phyloP scores from a whole-genome alignment of 2,329 filamentous ascomycete genomes.

The Knufia fluminis region DNA sequence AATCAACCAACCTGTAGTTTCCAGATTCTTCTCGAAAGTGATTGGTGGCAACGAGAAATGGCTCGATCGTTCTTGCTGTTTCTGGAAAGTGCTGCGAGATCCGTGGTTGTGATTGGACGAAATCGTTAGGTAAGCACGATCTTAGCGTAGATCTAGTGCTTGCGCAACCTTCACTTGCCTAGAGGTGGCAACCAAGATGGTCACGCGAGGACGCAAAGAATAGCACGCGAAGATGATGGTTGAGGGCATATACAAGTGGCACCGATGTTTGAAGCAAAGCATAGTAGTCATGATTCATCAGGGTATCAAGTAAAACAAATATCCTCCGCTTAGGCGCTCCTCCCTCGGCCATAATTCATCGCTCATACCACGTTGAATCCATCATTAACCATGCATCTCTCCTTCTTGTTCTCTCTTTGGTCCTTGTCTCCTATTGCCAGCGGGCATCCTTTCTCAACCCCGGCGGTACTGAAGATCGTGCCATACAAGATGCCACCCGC shows the following conservation, averaged over 20 bases:
- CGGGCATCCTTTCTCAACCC: background rate
- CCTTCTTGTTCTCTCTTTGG: background rate
- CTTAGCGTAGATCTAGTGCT: background rate
- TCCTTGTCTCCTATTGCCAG: background rate
- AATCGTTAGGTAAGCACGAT: background rate
- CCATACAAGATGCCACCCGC: slow-evolving; percentile 6
- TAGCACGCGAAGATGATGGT: too few relatives aligned
- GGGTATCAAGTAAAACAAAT: background rate
- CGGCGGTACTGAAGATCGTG: slow-evolving; percentile 1
- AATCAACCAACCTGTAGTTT: background rate
- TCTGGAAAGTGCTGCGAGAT: slow-evolving; percentile 1
- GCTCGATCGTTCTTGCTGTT: background rate
- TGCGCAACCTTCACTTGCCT: background rate
- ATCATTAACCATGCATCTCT: too few relatives aligned
- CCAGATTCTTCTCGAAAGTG: slow-evolving; percentile 1
- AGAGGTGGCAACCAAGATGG: background rate
- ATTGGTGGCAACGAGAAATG: slow-evolving; percentile 3
- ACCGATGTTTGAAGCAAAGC: too few relatives aligned
- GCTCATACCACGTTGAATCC: background rate
- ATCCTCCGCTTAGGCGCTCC: background rate
- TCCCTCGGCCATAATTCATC: background rate
- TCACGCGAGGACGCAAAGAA: too few relatives aligned
- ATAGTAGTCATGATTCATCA: background rate
- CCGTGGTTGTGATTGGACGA: background rate
- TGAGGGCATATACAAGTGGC: too few relatives aligned